These are phyloP conservation scores for Royoungia palumana DNA, from an alignment of 768 basidiomycete species.

Conservation along the genomic window DNA sequence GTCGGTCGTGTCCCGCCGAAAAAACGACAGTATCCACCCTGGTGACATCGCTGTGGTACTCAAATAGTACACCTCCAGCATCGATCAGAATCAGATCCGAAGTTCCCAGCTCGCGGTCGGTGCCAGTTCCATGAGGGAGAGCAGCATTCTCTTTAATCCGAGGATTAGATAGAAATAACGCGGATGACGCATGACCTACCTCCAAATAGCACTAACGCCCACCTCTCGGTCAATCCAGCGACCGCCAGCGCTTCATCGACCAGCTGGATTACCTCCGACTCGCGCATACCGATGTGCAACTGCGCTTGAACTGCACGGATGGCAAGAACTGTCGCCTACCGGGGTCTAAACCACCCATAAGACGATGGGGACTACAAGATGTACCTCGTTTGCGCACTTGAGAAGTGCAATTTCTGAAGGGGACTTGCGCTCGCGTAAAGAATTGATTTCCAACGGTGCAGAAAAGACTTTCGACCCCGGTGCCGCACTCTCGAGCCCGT, in stretches of 20 bases:
- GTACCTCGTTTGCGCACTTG: conserved; percentile 77
- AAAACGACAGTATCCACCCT: conserved; percentile 46
- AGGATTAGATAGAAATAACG: background rate
- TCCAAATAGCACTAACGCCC: conserved; percentile 73
- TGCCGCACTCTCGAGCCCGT: conserved; percentile 52
- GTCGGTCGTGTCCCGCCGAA: background rate
- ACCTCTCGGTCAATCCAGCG: conserved; percentile 57
- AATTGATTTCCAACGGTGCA: conserved; percentile 53
- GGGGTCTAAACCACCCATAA: background rate
- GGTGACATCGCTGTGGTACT: conserved; percentile 77
- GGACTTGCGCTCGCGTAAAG: conserved; percentile 73
- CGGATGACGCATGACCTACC: conserved; percentile 40
- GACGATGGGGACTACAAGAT: background rate
- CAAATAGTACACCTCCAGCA: conserved; percentile 65
- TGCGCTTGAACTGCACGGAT: conserved; percentile 61
- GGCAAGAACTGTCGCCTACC: conserved; percentile 72
- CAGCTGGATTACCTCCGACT: conserved; percentile 65
- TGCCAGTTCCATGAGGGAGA: conserved; percentile 78
- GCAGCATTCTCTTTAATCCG: conserved; percentile 69
- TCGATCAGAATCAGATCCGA: conserved; percentile 76
- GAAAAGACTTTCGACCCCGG: conserved; percentile 38
- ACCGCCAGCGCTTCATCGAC: conserved; percentile 50
- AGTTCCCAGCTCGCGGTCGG: conserved; percentile 53
- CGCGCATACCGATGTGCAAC: conserved; percentile 69
- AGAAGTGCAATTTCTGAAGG: conserved; percentile 65